A percentile compares a stretch with the other conserved stretches of the same genome.
These are phyloP conservation scores for Madurella mycetomatis DNA, from an alignment of 2,329 filamentous ascomycete species.

Conservation along the genomic window DNA sequence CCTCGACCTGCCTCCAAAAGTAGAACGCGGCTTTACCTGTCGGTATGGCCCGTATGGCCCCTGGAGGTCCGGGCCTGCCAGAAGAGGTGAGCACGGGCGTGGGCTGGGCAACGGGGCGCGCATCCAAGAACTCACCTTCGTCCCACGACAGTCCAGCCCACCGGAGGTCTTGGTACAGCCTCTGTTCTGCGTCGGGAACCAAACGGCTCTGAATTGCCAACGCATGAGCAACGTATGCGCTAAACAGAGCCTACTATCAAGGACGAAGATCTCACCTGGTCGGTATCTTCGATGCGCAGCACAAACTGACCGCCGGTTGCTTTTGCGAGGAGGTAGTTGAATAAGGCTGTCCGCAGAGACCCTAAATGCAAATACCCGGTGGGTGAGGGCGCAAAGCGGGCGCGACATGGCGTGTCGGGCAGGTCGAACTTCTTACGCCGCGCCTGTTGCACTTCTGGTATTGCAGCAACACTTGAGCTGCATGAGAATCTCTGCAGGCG, in stretches of 20 bases:
- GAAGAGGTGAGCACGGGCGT: slow-evolving; percentile 16
- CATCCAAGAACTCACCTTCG: slow-evolving; percentile 57
- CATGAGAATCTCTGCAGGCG: slow-evolving; percentile 18
- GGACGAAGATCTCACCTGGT: slow-evolving; percentile 57
- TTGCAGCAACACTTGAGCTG: not conserved
- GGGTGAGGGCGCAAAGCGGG: slow-evolving; percentile 91
- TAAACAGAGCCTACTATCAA: not conserved
- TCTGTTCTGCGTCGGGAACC: slow-evolving; percentile 71
- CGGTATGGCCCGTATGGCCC: slow-evolving; percentile 82
- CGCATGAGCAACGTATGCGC: not conserved
- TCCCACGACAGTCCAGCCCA: slow-evolving; percentile 94
- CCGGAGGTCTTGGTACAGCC: slow-evolving; percentile 71
- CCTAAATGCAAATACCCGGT: slow-evolving; percentile 92
- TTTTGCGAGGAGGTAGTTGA: slow-evolving; percentile 87
- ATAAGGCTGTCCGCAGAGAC: slow-evolving; percentile 87
- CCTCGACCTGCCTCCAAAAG: not conserved
- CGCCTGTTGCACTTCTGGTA: slow-evolving; percentile 11
- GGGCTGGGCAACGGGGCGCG: not conserved
- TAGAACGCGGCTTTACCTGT: slow-evolving; percentile 53
- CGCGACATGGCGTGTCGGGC: slow-evolving; percentile 59
- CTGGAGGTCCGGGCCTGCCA: slow-evolving; percentile 67
- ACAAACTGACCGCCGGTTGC: slow-evolving; percentile 87
- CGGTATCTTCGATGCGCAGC: slow-evolving; percentile 89
- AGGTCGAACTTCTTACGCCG: slow-evolving; percentile 31
- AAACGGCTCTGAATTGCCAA: slow-evolving; percentile 63